Percentiles rank a stretch among this genome's conserved stretches.
phyloP scores from a whole-genome alignment of 306 rosid genomes.

The Pterocarpus santalinus region DNA sequence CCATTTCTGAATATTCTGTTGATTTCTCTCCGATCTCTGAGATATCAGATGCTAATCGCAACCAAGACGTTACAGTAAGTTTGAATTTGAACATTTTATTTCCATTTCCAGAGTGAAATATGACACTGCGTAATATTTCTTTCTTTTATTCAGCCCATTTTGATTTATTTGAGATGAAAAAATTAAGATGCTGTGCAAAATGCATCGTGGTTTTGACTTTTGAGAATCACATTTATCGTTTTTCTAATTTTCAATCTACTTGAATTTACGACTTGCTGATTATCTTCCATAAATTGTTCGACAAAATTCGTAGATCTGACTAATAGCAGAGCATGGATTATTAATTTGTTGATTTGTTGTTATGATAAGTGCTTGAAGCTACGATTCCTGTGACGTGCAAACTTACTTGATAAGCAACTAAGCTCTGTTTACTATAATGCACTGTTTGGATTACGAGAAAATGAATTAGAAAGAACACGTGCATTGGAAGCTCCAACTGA shows the following conservation, averaged over 20 bases:
- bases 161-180: background rate
- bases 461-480: background rate
- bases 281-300: background rate
- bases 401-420: background rate
- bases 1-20: constrained; percentile 12
- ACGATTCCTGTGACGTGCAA: background rate
- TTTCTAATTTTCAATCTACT: background rate
- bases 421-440: background rate
- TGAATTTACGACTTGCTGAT: background rate
- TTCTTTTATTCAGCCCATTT: background rate
- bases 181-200: background rate
- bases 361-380: background rate
- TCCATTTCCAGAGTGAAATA: background rate
- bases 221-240: background rate
- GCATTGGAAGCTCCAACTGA: background rate
- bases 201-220: background rate
- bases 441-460: constrained; percentile 11
- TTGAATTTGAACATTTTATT: background rate
- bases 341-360: background rate
- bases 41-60: constrained; percentile 6
- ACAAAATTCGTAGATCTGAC: background rate
- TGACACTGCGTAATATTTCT: background rate
- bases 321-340: background rate
- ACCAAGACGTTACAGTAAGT: constrained; percentile 24
- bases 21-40: constrained; percentile 5